Percentiles rank a stretch among this genome's conserved stretches.
Conservation (phyloP, 345 rosid species). For the Sonneratia caseolaris region DNA sequence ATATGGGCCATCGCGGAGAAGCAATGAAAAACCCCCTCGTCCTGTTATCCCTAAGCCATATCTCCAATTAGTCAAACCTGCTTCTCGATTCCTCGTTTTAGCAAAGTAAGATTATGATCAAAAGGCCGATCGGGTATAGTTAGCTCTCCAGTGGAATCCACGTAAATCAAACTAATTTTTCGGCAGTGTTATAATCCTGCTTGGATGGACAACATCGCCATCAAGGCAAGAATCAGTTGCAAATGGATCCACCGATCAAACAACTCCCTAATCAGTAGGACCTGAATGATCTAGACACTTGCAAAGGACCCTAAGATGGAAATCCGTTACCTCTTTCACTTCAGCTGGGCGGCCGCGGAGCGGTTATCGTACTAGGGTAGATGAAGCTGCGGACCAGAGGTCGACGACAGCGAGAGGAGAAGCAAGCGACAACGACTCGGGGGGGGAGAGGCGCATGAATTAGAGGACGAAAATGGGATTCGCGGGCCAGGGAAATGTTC, state of each 20-base stretch:
- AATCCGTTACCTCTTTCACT: background rate
- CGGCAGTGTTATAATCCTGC: background rate
- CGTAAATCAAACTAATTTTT: no score
- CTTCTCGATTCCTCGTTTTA: background rate
- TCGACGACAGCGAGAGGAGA: background rate
- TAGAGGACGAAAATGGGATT: background rate
- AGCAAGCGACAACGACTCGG: background rate
- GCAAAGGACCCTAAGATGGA: background rate
- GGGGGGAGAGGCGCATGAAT: background rate
- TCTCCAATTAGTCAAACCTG: background rate
- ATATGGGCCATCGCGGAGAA: slow-evolving; percentile 21
- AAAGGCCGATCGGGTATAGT: background rate
- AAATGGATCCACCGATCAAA: background rate
- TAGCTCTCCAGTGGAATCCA: no score
- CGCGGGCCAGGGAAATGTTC: background rate
- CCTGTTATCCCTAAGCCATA: background rate
- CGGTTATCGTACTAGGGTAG: background rate
- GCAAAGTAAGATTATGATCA: background rate
- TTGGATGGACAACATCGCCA: background rate
- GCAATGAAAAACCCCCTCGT: background rate
- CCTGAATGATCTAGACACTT: background rate
- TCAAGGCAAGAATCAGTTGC: background rate
- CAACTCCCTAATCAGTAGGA: background rate
- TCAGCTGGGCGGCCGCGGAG: background rate
- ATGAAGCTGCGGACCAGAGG: background rate